A percentile compares a stretch with the other conserved stretches of the same genome.
Evolutionary conservation across 1,139 yeast species (phyloP).

Genomic region (Pichia sp.): DNA sequence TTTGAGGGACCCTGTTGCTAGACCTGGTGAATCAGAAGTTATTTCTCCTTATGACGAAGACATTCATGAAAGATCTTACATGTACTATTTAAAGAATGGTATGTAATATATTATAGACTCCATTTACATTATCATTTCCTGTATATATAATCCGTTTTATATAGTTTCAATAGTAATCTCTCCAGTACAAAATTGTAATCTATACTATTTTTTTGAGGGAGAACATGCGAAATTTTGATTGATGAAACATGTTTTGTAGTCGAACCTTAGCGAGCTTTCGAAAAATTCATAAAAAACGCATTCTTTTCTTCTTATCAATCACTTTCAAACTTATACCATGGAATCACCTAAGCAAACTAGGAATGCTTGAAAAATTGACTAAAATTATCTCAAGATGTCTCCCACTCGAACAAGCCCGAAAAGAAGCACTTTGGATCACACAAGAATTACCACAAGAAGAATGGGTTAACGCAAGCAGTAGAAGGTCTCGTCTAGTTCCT

Average conservation of each 20-base stretch:
- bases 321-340: too few species aligned
- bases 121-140: slow-evolving; percentile 19
- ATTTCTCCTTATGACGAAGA: slow-evolving; percentile 83
- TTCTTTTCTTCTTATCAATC: too few species aligned
- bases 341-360: background rate
- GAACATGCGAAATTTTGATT: too few species aligned
- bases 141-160: slow-evolving; percentile 4
- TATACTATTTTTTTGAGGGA: too few species aligned
- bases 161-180: background rate
- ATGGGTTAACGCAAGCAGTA: slow-evolving; percentile 34
- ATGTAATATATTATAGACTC: slow-evolving; percentile 36
- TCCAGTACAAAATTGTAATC: background rate
- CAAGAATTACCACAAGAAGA: slow-evolving; percentile 34
- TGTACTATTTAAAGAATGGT: slow-evolving; percentile 85
- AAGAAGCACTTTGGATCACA: slow-evolving; percentile 51
- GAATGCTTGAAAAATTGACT: background rate
- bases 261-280: too few species aligned
- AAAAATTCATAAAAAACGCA: too few species aligned
- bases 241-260: too few species aligned
- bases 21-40: slow-evolving; percentile 96
- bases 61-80: slow-evolving; percentile 90
- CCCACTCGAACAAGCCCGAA: slow-evolving; percentile 32
- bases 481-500: slow-evolving; percentile 53
- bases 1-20: slow-evolving; percentile 92
- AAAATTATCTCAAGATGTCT: slow-evolving; percentile 12